phyloP scores from a whole-genome alignment of 2,329 filamentous ascomycete species.

The Aspergillus puulaauensis region DNA sequence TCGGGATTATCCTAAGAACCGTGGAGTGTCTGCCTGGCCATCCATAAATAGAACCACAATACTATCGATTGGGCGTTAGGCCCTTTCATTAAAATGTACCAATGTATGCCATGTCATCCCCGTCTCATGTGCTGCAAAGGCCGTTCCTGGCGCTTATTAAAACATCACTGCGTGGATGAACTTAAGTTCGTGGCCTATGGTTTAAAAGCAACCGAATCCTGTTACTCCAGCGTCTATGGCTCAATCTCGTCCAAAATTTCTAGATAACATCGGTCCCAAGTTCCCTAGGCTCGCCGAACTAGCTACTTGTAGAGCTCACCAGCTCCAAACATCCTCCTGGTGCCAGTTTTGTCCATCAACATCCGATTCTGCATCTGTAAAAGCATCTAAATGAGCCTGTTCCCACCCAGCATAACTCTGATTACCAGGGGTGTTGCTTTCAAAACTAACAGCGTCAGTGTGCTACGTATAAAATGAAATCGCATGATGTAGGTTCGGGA shows the following conservation, averaged over 20 bases:
- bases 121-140: neutral
- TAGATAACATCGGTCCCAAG: neutral
- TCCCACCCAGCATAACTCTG: too few species aligned
- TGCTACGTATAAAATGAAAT: neutral
- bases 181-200: neutral
- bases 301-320: too few species aligned
- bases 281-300: neutral
- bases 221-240: neutral
- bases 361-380: too few species aligned
- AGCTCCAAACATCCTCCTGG: too few species aligned
- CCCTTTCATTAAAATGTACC: neutral
- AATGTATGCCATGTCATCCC: neutral
- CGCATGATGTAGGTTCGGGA: neutral
- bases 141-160: slow-evolving; percentile 3
- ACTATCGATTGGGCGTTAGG: neutral
- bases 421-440: too few species aligned
- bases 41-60: neutral
- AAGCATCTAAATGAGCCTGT: too few species aligned
- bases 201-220: neutral
- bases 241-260: neutral
- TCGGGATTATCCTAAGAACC: neutral
- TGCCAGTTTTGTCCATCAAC: too few species aligned
- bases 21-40: neutral
- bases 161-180: neutral
- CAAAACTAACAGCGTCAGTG: neutral